Evolutionary conservation across 768 basidiomycete species (phyloP), one percentile per base, ranked within the genome.

Genomic region (Lyophyllum atratum): DNA sequence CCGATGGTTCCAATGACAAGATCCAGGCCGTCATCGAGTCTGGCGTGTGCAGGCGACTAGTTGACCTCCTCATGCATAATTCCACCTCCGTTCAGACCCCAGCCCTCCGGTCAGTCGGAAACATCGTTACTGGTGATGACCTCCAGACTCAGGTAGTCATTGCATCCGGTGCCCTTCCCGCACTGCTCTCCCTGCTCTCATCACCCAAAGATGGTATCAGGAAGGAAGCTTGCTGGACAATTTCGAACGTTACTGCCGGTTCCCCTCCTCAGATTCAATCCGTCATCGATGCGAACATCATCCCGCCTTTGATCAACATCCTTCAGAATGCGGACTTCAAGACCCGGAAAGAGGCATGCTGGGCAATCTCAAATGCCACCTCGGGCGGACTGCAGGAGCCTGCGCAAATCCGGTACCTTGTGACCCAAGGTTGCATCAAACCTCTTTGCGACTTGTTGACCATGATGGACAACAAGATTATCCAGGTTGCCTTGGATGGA

Each of bases 401-500:
- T 28, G 78, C 89, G 26, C 96, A 98, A 72, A 99, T 99, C 66
- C 90, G 97, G 52, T 99, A 98, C 76, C 91, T 99, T 56, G 97
- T 99, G 54, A 82, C 87, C 22, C 97, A 98, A 72, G 97, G 97
- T 29, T 97, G 95, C 78, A 98, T 99, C 78, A 98, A 98, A 75
- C 97, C 97, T 15, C 81, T 99, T 26, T 99, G 97, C 70, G 97
- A 99, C 67, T 79, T 99, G 50, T 82, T 99, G 56, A 89, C 86
- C 25, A 96, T 95, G 84, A 95, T 98, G 94, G 97, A 99, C 77
- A 98, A 98, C 85, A 99, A 99, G 80, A 97, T 98, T 64, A 99
- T 99, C 64, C 91, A 94, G 74, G 96, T 98, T 39, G 96, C 96
- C 19, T 85, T 99, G 45, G 97, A 99, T 70, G 97, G 97, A 52